A percentile compares a stretch with the other conserved stretches of the same genome.
phyloP scores from a whole-genome alignment of 768 basidiomycete genomes.

The Xanthoconium stramineum region DNA sequence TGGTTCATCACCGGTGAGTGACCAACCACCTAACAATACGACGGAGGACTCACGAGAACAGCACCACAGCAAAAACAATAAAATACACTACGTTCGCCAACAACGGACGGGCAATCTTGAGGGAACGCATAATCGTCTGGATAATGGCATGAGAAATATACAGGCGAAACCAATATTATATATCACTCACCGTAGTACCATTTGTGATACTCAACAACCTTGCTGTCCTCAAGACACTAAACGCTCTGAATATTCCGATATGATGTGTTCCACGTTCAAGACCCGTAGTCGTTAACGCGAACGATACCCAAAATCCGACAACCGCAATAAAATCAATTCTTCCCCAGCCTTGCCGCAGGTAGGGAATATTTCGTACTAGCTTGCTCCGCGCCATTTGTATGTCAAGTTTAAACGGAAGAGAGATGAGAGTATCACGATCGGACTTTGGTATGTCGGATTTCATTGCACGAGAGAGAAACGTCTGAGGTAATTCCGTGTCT shows the following conservation, averaged over 20 bases:
- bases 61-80: slow-evolving; percentile 80
- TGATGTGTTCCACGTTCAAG: slow-evolving; percentile 66
- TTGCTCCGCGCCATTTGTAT: slow-evolving; percentile 53
- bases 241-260: slow-evolving; percentile 83
- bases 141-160: slow-evolving; percentile 5
- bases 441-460: slow-evolving; percentile 38
- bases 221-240: slow-evolving; percentile 81
- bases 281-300: slow-evolving; percentile 65
- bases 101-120: slow-evolving; percentile 89
- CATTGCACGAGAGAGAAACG: slow-evolving; percentile 49
- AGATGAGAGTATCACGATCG: slow-evolving; percentile 37
- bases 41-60: slow-evolving; percentile 69
- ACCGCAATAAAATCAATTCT: slow-evolving; percentile 88
- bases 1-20: slow-evolving; percentile 1
- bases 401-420: slow-evolving; percentile 60
- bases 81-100: slow-evolving; percentile 89
- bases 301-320: slow-evolving; percentile 82
- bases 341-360: slow-evolving; percentile 90
- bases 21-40: not conserved
- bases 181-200: slow-evolving; percentile 76
- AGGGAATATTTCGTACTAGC: slow-evolving; percentile 72
- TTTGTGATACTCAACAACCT: slow-evolving; percentile 83
- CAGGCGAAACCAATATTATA: not conserved
- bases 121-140: slow-evolving; percentile 83
- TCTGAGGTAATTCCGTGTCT: slow-evolving; percentile 42